Conservation (phyloP, 2,329 filamentous ascomycete genomes). For the Fusarium protoensiforme region DNA sequence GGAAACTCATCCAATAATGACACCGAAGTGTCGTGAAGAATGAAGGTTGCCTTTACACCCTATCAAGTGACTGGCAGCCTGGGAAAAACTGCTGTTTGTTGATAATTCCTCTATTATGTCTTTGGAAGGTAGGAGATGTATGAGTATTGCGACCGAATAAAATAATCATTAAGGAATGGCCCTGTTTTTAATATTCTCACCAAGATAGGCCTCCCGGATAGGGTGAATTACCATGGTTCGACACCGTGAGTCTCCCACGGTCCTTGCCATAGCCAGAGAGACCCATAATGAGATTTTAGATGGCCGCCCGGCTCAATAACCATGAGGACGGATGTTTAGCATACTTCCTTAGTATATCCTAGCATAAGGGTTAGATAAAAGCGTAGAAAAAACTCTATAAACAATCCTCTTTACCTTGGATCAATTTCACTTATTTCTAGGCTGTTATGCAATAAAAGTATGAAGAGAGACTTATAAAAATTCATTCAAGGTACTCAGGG, state of each 20-base stretch:
- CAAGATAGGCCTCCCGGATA: not conserved
- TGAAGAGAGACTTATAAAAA: not conserved
- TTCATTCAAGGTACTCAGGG: not conserved
- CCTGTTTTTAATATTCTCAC: not conserved
- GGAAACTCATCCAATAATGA: not conserved
- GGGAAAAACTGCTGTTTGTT: not conserved
- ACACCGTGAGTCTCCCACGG: not conserved
- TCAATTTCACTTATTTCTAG: not conserved
- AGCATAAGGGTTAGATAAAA: not conserved
- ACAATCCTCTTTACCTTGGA: not conserved
- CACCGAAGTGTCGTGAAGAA: not conserved
- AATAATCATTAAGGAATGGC: not conserved
- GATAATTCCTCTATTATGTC: not conserved
- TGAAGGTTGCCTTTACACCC: not conserved
- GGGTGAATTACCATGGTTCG: not conserved
- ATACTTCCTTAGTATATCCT: no score
- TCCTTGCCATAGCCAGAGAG: not conserved
- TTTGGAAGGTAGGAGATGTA: not conserved
- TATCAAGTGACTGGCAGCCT: not conserved
- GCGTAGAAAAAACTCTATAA: not conserved
- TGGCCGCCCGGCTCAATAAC: no score
- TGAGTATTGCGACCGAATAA: not conserved
- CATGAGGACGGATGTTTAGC: no score
- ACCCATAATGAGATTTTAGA: not conserved
- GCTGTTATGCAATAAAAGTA: not conserved